Base-by-base conservation (phyloP, 2,329 filamentous ascomycete species). In the Amauroascus niger region DNA sequence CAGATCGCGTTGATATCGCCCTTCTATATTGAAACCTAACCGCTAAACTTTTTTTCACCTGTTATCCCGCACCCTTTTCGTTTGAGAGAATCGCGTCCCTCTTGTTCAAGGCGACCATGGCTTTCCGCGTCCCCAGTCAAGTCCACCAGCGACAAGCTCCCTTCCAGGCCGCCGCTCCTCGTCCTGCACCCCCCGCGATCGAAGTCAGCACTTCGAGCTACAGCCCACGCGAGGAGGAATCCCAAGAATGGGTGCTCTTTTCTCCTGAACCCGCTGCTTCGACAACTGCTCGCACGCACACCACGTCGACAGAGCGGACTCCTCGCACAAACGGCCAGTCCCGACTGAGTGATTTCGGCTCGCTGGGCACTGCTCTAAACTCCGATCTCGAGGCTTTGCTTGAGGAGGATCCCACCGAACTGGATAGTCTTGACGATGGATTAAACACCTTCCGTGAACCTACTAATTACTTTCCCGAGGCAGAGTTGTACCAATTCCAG, bases 171-270 rank as follows among this genome's bases (percentile, higher is more conserved):
- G 44, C 26, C 16, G n/a, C 52, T 20, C 24, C 46, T 22, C 47
- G 45, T 44, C 56, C 24, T 49, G 37, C 49, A 35, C 43, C 26
- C 20, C 40, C 48, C 61, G 58, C 7, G 58, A 60, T n/a, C 61
- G 63, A 20, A 43, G 58, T 63, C 35, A 59, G 64, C 37, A 53
- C 63, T 14, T 52, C 63, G n/a, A 53, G 61, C 7, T 53, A 60
- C 7, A 63, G 74, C 59, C 69, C 74, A 18, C 65, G 71, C 41
- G 72, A 82, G 56, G 82, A 87, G 57, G 85, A 90, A 60, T 85
- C 87, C 11, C 86, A 93, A 69, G 91, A 95, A 79, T 98, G 93
- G 93, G 86, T 97, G 52, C 81, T 98, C 59, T 98, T 98, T 75
- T 87, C 89, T 6, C 88, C 88, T 1, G 53, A 59, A 28, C 5